A percentile compares a stretch with the other conserved stretches of the same genome.
phyloP scores from a whole-genome alignment of 2,329 filamentous ascomycete species.

The Proliferodiscus dingleyae region DNA sequence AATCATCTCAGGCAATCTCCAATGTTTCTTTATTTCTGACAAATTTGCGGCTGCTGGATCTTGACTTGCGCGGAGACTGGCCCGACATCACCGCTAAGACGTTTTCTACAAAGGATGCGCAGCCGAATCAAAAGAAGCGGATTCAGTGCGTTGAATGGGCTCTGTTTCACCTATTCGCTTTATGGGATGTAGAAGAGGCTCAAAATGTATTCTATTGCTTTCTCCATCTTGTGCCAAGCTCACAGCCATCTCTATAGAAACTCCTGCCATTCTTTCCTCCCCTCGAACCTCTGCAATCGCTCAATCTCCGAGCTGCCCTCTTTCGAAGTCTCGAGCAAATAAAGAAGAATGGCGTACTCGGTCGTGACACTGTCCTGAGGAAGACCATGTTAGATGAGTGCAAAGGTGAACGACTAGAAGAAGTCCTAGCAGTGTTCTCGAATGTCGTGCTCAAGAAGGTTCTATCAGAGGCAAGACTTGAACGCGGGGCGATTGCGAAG shows the following conservation, averaged over 20 bases:
- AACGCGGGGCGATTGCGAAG: slow-evolving; percentile 46
- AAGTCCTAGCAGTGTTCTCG: slow-evolving; percentile 79
- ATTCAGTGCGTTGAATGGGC: slow-evolving; percentile 85
- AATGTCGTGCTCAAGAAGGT: slow-evolving; percentile 73
- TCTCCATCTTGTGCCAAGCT: background rate
- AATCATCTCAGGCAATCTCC: slow-evolving; percentile 36
- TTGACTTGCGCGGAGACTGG: slow-evolving; percentile 75
- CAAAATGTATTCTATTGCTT: slow-evolving; percentile 52
- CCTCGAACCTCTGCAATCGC: slow-evolving; percentile 80
- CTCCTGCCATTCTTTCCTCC: slow-evolving; percentile 88
- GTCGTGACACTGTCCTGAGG: slow-evolving; percentile 72
- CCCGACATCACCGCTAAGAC: slow-evolving; percentile 66
- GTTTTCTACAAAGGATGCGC: slow-evolving; percentile 61
- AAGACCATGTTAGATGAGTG: slow-evolving; percentile 98
- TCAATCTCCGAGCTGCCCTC: slow-evolving; percentile 81
- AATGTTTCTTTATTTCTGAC: slow-evolving; percentile 68
- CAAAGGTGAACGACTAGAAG: slow-evolving; percentile 83
- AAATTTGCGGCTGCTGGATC: slow-evolving; percentile 76
- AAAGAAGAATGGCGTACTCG: slow-evolving; percentile 82
- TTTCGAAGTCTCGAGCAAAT: slow-evolving; percentile 75
- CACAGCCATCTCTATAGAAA: slow-evolving; percentile 55
- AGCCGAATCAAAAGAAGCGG: slow-evolving; percentile 74
- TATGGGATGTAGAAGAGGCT: slow-evolving; percentile 77
- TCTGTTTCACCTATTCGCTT: slow-evolving; percentile 76
- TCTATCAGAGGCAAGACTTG: slow-evolving; percentile 41